A percentile compares a stretch with the other conserved stretches of the same genome.
These are phyloP conservation scores for Wickerhamiella azyma DNA, from an alignment of 805 yeast genomes.

Conservation along the genomic window DNA sequence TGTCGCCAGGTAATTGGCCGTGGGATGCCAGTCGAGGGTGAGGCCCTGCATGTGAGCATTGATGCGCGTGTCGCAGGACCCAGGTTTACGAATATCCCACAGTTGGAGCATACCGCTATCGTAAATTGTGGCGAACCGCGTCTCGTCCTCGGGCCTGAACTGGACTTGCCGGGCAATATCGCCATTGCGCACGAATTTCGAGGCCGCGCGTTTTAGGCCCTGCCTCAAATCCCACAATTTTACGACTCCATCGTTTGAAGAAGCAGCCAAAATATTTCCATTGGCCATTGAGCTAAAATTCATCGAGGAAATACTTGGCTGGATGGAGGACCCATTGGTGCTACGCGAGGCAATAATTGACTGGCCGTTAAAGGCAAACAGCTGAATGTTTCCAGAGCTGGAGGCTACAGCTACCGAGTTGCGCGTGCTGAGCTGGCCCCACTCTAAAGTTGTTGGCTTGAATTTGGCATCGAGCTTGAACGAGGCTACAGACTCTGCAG, in stretches of 20 bases:
- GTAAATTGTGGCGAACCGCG: constrained; percentile 60
- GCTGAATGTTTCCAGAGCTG: constrained; percentile 1
- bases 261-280: constrained; percentile 48
- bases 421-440: constrained; percentile 22
- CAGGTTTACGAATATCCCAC: constrained; percentile 70
- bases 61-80: constrained; percentile 50
- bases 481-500: constrained; percentile 12
- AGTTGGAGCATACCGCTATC: constrained; percentile 81
- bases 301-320: constrained; percentile 6
- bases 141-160: constrained; percentile 37
- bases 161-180: constrained; percentile 55
- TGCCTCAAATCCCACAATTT: constrained; percentile 71
- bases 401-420: constrained; percentile 10
- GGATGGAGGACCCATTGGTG: constrained; percentile 13
- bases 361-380: constrained; percentile 5
- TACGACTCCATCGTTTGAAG: constrained; percentile 64
- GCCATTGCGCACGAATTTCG: constrained; percentile 45
- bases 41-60: constrained; percentile 87
- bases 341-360: constrained; percentile 38
- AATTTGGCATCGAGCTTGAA: constrained; percentile 18
- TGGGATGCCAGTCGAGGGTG: constrained; percentile 80
- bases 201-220: constrained; percentile 32
- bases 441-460: constrained; percentile 23
- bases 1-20: constrained; percentile 62
- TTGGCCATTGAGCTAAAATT: constrained; percentile 18